Conservation (phyloP, 345 rosid genomes). For the Euphorbia lathyris region DNA sequence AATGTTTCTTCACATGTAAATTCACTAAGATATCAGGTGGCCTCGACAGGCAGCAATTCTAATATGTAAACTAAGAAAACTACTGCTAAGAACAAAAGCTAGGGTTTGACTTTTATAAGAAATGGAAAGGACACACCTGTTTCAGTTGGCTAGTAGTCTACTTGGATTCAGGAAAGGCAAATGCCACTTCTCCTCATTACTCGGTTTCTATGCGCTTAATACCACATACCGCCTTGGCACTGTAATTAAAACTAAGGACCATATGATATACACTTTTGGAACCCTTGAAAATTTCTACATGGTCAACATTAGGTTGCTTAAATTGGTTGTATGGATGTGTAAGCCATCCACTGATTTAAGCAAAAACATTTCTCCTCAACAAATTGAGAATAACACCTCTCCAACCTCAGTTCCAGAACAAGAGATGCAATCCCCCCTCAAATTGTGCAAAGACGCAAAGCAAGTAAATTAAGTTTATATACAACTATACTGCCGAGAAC, state of each 20-base stretch:
- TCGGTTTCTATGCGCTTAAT: background rate
- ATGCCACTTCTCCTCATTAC: background rate
- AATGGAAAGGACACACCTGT: background rate
- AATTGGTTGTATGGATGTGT: background rate
- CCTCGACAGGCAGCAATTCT: background rate
- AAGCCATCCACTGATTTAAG: background rate
- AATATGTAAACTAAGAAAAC: background rate
- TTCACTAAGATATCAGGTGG: background rate
- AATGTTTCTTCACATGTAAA: background rate
- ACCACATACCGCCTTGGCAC: background rate
- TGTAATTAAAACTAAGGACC: background rate
- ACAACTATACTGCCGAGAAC: background rate
- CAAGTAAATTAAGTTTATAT: background rate
- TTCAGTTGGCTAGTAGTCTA: background rate
- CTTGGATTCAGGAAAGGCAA: background rate
- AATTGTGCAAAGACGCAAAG: background rate
- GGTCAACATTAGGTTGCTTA: background rate
- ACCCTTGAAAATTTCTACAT: background rate
- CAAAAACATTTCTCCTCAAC: background rate
- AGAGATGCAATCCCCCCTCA: background rate
- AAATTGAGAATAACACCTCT: background rate
- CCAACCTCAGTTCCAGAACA: background rate
- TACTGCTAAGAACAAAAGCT: background rate
- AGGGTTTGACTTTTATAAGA: background rate
- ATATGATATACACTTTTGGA: background rate